Evolutionary conservation across 2,329 filamentous ascomycete species (phyloP).

Genomic region (Emergomyces africanus): DNA sequence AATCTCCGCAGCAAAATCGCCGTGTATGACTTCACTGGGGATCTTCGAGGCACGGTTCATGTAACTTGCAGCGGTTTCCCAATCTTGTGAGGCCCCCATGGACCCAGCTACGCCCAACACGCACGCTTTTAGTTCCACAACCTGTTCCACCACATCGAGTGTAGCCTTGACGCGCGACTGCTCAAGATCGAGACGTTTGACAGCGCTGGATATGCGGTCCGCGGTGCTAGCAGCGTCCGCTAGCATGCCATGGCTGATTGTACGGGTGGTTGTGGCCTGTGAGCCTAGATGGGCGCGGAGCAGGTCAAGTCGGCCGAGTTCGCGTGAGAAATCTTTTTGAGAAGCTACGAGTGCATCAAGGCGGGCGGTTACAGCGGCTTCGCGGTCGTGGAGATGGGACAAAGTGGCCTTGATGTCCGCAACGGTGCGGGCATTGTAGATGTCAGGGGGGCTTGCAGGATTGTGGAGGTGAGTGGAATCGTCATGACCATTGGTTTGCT

Average conservation of each 20-base stretch:
- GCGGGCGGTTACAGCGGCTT: constrained; percentile 58
- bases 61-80: constrained; percentile 91
- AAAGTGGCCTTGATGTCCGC: constrained; percentile 71
- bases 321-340: constrained; percentile 74
- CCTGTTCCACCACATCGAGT: constrained; percentile 83
- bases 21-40: constrained; percentile 64
- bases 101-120: constrained; percentile 87
- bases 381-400: constrained; percentile 59
- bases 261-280: constrained; percentile 70
- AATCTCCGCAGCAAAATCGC: constrained; percentile 78
- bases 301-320: constrained; percentile 76
- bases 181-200: constrained; percentile 78
- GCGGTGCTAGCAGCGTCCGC: constrained; percentile 76
- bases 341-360: constrained; percentile 68
- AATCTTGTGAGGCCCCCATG: constrained; percentile 97
- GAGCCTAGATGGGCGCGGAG: constrained; percentile 77
- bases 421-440: constrained; percentile 61
- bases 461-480: neutral
- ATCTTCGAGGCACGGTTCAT: constrained; percentile 71
- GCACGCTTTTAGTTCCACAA: constrained; percentile 92
- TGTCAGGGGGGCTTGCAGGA: constrained; percentile 17
- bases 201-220: constrained; percentile 69
- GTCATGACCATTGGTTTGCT: constrained; percentile 9
- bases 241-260: constrained; percentile 84
- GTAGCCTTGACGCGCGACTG: constrained; percentile 86